Conservation (phyloP, 208 protist species). For the Leishmania mexicana region DNA sequence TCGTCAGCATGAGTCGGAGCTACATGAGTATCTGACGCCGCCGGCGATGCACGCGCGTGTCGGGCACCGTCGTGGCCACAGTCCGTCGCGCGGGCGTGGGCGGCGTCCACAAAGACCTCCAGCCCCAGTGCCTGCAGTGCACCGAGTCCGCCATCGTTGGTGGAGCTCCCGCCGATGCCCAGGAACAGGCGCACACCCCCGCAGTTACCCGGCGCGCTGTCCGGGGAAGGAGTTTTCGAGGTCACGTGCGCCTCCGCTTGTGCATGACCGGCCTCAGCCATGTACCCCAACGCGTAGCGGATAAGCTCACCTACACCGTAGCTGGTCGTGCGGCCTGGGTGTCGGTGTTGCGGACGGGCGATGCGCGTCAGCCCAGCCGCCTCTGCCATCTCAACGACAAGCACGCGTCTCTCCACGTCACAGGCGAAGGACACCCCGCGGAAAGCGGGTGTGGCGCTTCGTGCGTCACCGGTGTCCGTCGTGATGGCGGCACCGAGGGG, state of each 20-base stretch:
- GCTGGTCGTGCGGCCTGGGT: constrained; percentile 66
- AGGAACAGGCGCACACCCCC: constrained; percentile 54
- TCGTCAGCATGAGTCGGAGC: neutral
- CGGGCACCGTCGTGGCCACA: neutral
- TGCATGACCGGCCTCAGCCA: constrained; percentile 12
- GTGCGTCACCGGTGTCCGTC: neutral
- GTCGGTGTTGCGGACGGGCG: constrained; percentile 27
- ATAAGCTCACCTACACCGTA: constrained; percentile 80
- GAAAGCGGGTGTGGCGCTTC: neutral
- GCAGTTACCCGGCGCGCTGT: neutral
- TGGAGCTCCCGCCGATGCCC: constrained; percentile 82
- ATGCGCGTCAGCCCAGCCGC: constrained; percentile 70
- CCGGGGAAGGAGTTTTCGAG: neutral
- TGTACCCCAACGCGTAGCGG: constrained; percentile 52
- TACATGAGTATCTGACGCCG: neutral
- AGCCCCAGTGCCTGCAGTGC: constrained; percentile 79
- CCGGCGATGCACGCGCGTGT: neutral
- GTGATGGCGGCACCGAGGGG: constrained; percentile 49
- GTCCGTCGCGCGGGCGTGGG: neutral
- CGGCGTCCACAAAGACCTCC: constrained; percentile 34
- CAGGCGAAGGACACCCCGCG: constrained; percentile 60
- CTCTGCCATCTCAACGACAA: constrained; percentile 84
- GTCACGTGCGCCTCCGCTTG: neutral
- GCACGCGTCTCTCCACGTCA: constrained; percentile 35
- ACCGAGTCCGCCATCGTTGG: constrained; percentile 84